These are phyloP conservation scores for Inosperma sp. DNA, from an alignment of 768 basidiomycete genomes.

Conservation along the genomic window DNA sequence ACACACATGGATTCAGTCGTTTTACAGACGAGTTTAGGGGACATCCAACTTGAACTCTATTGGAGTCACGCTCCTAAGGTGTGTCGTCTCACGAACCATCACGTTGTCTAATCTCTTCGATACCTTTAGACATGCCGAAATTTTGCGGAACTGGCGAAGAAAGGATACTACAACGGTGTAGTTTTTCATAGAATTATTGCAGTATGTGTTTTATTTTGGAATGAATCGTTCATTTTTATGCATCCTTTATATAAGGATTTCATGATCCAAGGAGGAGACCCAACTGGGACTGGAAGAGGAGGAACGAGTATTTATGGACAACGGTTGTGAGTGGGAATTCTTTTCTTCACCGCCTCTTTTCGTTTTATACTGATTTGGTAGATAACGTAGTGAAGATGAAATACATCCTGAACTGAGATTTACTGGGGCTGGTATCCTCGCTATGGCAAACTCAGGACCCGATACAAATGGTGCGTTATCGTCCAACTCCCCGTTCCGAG, in stretches of 20 bases:
- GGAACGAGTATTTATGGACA: conserved; percentile 86
- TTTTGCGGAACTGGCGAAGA: conserved; percentile 85
- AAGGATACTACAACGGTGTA: conserved; percentile 89
- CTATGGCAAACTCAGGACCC: conserved; percentile 97
- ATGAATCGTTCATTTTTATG: too few relatives aligned
- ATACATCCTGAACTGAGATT: conserved; percentile 88
- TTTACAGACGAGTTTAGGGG: conserved; percentile 80
- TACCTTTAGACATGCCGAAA: conserved; percentile 82
- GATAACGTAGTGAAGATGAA: conserved; percentile 74
- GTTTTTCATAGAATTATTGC: conserved; percentile 90
- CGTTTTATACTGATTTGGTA: background rate
- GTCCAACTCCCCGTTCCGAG: conserved; percentile 24
- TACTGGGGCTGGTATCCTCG: conserved; percentile 93
- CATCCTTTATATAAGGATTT: conserved; percentile 64
- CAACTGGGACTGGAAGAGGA: conserved; percentile 92
- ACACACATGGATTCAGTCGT: conserved; percentile 54
- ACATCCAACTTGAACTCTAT: conserved; percentile 87
- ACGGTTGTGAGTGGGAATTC: conserved; percentile 61
- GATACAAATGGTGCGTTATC: conserved; percentile 71
- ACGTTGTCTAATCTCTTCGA: conserved; percentile 17
- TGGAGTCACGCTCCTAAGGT: conserved; percentile 80
- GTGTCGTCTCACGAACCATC: conserved; percentile 24
- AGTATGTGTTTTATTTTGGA: conserved; percentile 33
- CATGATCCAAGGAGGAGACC: conserved; percentile 96
- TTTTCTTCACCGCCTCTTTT: too few relatives aligned